Evolutionary conservation across 495 filamentous ascomycete species (phyloP).

Genomic region (Hypoxylon fuscum): DNA sequence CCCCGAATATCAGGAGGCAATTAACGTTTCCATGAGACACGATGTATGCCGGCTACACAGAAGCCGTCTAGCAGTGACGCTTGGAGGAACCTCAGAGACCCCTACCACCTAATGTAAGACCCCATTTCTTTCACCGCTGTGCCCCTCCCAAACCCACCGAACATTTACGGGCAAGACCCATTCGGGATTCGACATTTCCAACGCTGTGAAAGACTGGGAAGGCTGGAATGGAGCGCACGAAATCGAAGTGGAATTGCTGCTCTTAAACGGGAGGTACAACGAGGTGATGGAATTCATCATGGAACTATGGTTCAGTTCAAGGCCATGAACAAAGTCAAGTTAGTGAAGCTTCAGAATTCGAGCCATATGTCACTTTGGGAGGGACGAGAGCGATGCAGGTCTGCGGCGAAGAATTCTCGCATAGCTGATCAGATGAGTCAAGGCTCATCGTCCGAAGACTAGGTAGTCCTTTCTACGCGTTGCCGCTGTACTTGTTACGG

Average conservation of each 20-base stretch:
- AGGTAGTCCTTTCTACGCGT: too few species aligned
- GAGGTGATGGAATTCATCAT: conserved; percentile 54
- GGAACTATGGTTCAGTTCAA: conserved; percentile 54
- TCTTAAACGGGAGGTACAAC: conserved; percentile 62
- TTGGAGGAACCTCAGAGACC: conserved; percentile 24
- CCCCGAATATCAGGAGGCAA: conserved; percentile 26
- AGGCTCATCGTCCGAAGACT: too few species aligned
- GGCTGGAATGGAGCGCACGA: conserved; percentile 43
- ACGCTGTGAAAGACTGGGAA: conserved; percentile 54
- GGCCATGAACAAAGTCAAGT: conserved; percentile 53
- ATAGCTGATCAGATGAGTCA: too few species aligned
- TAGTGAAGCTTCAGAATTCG: conserved; percentile 55
- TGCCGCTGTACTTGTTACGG: too few species aligned
- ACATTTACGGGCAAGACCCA: conserved; percentile 54
- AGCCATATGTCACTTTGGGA: conserved; percentile 59
- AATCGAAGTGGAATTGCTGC: conserved; percentile 51
- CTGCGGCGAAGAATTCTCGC: too few species aligned
- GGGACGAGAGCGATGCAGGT: conserved; percentile 54
- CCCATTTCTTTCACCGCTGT: too few species aligned
- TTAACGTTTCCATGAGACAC: conserved; percentile 15
- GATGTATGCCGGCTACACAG: conserved; percentile 25
- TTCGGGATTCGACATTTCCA: conserved; percentile 56
- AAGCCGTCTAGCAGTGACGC: conserved; percentile 22
- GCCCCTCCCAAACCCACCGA: too few species aligned
- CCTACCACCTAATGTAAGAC: conserved; percentile 34